Conservation (phyloP, 2,329 filamentous ascomycete species). For the Penicillium concentricum region DNA sequence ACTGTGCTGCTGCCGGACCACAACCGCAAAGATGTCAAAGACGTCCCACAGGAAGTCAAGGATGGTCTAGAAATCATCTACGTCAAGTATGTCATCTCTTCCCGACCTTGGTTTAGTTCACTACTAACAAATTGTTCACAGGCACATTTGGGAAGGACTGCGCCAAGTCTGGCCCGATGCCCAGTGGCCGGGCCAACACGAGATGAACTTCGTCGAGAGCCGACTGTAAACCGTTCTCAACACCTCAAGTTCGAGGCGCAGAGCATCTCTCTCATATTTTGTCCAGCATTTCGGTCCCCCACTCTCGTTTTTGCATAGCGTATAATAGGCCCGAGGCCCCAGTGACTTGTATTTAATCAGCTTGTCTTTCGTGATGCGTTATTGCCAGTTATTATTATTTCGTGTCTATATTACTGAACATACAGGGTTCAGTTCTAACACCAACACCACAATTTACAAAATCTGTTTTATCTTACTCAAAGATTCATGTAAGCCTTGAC, state of each 20-base stretch:
- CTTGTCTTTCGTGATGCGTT: constrained; percentile 3
- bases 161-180: constrained; percentile 87
- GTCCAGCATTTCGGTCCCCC: constrained; percentile 4
- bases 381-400: constrained; percentile 3
- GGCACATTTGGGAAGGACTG: constrained; percentile 93
- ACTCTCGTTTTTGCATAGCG: constrained; percentile 19
- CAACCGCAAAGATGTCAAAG: constrained; percentile 89
- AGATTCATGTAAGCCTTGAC: constrained; percentile 5
- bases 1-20: constrained; percentile 83
- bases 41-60: constrained; percentile 86
- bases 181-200: constrained; percentile 74
- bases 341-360: constrained; percentile 12
- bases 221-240: constrained; percentile 59
- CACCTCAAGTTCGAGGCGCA: background rate
- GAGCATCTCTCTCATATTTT: constrained; percentile 1
- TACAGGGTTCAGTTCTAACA: background rate
- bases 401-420: constrained; percentile 11
- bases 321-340: constrained; percentile 8
- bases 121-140: constrained; percentile 37
- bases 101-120: background rate
- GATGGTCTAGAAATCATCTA: constrained; percentile 84
- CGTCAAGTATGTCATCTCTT: constrained; percentile 65
- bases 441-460: background rate
- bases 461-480: background rate
- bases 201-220: constrained; percentile 71